Evolutionary conservation across 1,139 yeast genomes (phyloP).

Genomic region (Saccharomyces hybrid): DNA sequence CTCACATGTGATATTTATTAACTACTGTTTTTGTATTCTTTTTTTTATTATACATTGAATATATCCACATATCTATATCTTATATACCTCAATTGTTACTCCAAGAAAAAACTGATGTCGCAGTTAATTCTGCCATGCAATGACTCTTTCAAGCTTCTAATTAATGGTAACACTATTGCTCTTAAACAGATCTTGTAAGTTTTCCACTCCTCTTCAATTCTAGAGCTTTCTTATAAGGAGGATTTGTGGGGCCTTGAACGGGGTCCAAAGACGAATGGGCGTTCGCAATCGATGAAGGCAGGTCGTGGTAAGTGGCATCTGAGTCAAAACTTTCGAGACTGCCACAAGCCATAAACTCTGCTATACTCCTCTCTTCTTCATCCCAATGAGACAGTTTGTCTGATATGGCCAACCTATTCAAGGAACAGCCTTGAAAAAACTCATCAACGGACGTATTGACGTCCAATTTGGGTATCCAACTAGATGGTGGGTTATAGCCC

Average conservation of each 20-base stretch:
- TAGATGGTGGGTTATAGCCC: conserved; percentile 71
- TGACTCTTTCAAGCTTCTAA: neutral
- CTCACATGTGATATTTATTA: neutral
- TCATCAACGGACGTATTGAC: conserved; percentile 65
- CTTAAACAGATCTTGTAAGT: conserved; percentile 22
- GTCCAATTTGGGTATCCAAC: conserved; percentile 68
- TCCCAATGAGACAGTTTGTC: conserved; percentile 37
- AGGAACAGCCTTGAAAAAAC: conserved; percentile 60
- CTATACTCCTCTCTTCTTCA: conserved; percentile 63
- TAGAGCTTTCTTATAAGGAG: conserved; percentile 87
- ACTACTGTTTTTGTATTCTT: neutral
- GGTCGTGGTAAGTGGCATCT: conserved; percentile 76
- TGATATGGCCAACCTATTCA: conserved; percentile 44
- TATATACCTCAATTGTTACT: neutral
- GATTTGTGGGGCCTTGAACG: conserved; percentile 91
- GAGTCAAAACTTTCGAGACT: conserved; percentile 81
- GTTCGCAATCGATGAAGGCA: neutral
- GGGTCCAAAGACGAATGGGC: conserved; percentile 53
- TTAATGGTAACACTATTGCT: neutral
- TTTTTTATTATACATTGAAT: neutral
- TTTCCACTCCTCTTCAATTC: conserved; percentile 74
- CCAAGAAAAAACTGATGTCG: neutral
- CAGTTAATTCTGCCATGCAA: neutral
- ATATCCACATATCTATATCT: neutral
- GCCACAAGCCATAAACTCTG: conserved; percentile 91